phyloP scores from a whole-genome alignment of 1,284 basidiomycete species.

The Fomitopsis palustris region DNA sequence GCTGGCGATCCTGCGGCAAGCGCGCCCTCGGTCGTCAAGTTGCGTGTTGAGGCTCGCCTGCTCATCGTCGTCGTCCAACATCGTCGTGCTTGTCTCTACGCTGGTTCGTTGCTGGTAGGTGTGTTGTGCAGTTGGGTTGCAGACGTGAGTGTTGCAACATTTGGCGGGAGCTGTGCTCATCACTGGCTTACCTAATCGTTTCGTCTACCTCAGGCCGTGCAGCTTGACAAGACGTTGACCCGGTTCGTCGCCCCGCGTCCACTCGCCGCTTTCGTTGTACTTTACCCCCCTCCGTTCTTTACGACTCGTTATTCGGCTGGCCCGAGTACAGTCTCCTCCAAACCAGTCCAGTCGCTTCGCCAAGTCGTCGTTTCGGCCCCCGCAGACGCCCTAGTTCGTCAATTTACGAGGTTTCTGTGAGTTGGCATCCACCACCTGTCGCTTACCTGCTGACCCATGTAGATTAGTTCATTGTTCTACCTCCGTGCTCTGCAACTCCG shows the following conservation, averaged over 20 bases:
- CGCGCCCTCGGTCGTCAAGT: background rate
- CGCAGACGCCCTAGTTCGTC: background rate
- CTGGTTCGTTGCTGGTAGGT: background rate
- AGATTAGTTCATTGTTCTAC: slow-evolving; percentile 1
- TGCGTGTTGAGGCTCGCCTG: background rate
- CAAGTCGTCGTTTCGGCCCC: slow-evolving; percentile 2
- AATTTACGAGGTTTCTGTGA: background rate
- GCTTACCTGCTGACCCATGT: background rate
- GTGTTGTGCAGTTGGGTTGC: background rate
- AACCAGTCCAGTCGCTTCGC: slow-evolving; percentile 6
- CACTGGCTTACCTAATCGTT: slow-evolving; percentile 7
- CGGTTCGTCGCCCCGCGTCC: slow-evolving; percentile 13
- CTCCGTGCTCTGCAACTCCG: slow-evolving; percentile 13
- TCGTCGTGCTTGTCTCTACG: background rate
- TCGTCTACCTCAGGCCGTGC: background rate
- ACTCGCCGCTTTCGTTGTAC: slow-evolving; percentile 11
- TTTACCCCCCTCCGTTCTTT: slow-evolving; percentile 8
- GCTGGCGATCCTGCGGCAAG: background rate
- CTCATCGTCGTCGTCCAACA: background rate
- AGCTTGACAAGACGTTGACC: slow-evolving; percentile 9
- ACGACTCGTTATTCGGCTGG: slow-evolving; percentile 21
- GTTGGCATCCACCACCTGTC: background rate
- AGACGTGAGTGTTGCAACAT: background rate
- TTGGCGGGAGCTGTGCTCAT: slow-evolving; percentile 2
- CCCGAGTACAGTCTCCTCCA: slow-evolving; percentile 16